Evolutionary conservation across 1,139 yeast species (phyloP).

Genomic region (Yamadazyma dushanensis): DNA sequence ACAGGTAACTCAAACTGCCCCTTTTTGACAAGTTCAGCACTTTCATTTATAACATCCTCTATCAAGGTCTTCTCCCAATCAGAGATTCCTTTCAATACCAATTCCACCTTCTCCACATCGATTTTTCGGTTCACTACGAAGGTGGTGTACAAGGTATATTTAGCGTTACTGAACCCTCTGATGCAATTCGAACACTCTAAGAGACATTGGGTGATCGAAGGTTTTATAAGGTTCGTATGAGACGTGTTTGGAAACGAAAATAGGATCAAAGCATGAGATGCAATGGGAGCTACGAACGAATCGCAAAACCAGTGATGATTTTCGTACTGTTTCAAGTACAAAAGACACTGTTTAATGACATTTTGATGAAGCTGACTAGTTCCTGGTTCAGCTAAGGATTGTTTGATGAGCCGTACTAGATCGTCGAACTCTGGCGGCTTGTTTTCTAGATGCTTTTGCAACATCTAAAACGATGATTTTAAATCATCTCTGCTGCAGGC

Average conservation of each 20-base stretch:
- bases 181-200: slow-evolving; percentile 54
- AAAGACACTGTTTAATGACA: slow-evolving; percentile 26
- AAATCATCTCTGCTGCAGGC: no score
- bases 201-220: slow-evolving; percentile 38
- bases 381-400: slow-evolving; percentile 26
- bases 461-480: slow-evolving; percentile 1
- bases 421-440: slow-evolving; percentile 29
- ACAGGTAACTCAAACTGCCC: no score
- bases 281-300: slow-evolving; percentile 42
- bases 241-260: slow-evolving; percentile 57
- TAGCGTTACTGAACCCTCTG: slow-evolving; percentile 49
- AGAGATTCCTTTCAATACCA: slow-evolving; percentile 50
- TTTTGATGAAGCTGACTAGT: slow-evolving; percentile 26
- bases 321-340: slow-evolving; percentile 22
- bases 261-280: slow-evolving; percentile 55
- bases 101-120: slow-evolving; percentile 46
- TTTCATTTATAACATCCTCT: slow-evolving; percentile 9
- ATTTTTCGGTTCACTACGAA: slow-evolving; percentile 54
- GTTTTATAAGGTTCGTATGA: slow-evolving; percentile 43
- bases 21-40: neutral
- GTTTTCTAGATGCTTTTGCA: slow-evolving; percentile 1
- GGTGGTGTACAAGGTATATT: slow-evolving; percentile 50
- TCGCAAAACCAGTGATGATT: slow-evolving; percentile 59
- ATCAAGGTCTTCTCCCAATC: slow-evolving; percentile 48
- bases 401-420: slow-evolving; percentile 20